Evolutionary conservation across 495 filamentous ascomycete species (phyloP).

Genomic region (Niebla homalea): DNA sequence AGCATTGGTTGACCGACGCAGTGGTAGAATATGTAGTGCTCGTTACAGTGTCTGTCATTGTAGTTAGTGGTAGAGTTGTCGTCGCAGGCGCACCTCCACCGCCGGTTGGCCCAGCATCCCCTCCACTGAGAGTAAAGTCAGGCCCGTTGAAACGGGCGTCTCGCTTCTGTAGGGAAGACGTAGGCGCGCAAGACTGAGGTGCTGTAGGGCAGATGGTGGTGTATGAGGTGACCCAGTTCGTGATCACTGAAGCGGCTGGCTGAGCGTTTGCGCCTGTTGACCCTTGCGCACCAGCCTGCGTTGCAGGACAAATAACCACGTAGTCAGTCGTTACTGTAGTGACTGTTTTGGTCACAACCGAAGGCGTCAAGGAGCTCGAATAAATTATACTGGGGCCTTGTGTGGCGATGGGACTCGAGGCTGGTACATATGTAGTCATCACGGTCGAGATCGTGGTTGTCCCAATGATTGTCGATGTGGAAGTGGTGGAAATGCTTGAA

Average conservation of each 20-base stretch:
- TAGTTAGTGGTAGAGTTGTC: background rate
- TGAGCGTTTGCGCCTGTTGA: background rate
- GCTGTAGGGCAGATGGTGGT: background rate
- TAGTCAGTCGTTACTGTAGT: conserved; percentile 12
- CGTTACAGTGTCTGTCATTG: background rate
- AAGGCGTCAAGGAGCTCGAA: conserved; percentile 21
- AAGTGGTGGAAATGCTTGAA: background rate
- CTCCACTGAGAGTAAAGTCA: background rate
- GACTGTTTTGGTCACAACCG: conserved; percentile 15
- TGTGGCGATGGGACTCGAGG: conserved; percentile 22
- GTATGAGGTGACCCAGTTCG: background rate
- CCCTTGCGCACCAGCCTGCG: conserved; percentile 1
- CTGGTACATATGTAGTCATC: conserved; percentile 21
- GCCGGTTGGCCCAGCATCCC: background rate
- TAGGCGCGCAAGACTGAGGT: background rate
- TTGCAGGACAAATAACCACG: conserved; percentile 13
- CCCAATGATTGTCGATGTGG: background rate
- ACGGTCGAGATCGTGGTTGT: conserved; percentile 10
- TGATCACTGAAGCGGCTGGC: background rate
- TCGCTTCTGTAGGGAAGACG: background rate
- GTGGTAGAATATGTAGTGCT: background rate
- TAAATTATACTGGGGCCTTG: conserved; percentile 18
- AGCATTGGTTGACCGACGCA: background rate
- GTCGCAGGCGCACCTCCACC: background rate
- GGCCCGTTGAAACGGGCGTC: background rate